phyloP scores from a whole-genome alignment of 257 asterid species.

The Nicotiana sylvestris region DNA sequence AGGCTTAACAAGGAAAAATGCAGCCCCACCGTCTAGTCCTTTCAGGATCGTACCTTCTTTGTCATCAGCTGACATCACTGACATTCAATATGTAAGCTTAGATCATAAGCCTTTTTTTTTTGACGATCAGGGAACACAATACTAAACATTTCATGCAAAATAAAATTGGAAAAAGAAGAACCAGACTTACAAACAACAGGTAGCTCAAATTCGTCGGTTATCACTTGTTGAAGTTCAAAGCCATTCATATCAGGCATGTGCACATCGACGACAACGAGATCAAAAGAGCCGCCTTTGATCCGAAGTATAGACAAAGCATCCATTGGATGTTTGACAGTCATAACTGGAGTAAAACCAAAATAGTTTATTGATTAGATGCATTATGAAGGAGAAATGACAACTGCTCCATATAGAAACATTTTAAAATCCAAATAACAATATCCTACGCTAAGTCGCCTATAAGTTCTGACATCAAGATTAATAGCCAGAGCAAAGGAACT shows the following conservation, averaged over 20 bases:
- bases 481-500: background rate
- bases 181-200: constrained; percentile 50
- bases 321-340: constrained; percentile 38
- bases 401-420: background rate
- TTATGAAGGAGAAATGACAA: background rate
- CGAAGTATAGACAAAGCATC: constrained; percentile 47
- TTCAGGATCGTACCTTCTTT: constrained; percentile 20
- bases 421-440: background rate
- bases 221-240: constrained; percentile 35
- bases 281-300: constrained; percentile 28
- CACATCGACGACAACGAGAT: constrained; percentile 48
- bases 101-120: background rate
- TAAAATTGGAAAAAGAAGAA: background rate
- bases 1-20: constrained; percentile 43
- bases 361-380: background rate
- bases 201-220: constrained; percentile 41
- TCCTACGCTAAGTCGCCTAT: background rate
- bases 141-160: background rate
- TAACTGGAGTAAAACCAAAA: constrained; percentile 27
- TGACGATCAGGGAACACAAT: background rate
- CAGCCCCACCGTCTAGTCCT: constrained; percentile 47
- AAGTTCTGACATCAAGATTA: background rate
- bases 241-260: constrained; percentile 58
- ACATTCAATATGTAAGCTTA: background rate
- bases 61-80: constrained; percentile 56